These are phyloP conservation scores for Ustilago lituana DNA, from an alignment of 1,284 basidiomycete genomes.

Conservation along the genomic window DNA sequence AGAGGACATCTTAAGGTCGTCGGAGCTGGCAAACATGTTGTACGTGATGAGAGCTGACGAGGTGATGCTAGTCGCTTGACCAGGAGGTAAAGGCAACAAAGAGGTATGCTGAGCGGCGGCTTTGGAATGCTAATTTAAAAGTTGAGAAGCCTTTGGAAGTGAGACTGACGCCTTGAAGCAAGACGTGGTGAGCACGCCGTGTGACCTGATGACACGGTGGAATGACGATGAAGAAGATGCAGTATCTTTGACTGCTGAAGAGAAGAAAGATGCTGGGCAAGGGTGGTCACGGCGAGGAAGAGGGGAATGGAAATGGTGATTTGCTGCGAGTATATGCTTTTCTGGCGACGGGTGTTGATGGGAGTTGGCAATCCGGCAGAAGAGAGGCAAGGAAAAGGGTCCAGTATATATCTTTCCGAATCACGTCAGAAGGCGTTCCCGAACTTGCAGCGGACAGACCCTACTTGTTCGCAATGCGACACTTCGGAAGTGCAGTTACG, in stretches of 20 bases:
- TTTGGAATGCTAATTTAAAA: too few relatives aligned
- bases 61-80: neutral
- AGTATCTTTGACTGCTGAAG: too few relatives aligned
- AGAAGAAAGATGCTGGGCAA: too few relatives aligned
- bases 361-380: neutral
- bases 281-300: too few relatives aligned
- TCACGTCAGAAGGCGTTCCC: conserved; percentile 5
- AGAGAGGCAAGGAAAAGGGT: neutral
- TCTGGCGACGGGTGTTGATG: conserved; percentile 12
- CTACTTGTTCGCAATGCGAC: neutral
- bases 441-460: conserved; percentile 1
- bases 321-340: too few relatives aligned
- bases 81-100: neutral
- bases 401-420: conserved; percentile 15
- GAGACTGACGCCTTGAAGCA: too few relatives aligned
- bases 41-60: neutral
- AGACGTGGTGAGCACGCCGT: too few relatives aligned
- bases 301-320: too few relatives aligned
- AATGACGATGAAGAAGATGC: too few relatives aligned
- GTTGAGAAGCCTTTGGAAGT: too few relatives aligned
- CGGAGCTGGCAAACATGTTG: conserved; percentile 23
- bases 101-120: too few relatives aligned
- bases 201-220: too few relatives aligned
- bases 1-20: conserved; percentile 13
- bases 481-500: neutral